Base-by-base conservation (phyloP, 257 asterid species). In the Solanum pinnatisectum region DNA sequence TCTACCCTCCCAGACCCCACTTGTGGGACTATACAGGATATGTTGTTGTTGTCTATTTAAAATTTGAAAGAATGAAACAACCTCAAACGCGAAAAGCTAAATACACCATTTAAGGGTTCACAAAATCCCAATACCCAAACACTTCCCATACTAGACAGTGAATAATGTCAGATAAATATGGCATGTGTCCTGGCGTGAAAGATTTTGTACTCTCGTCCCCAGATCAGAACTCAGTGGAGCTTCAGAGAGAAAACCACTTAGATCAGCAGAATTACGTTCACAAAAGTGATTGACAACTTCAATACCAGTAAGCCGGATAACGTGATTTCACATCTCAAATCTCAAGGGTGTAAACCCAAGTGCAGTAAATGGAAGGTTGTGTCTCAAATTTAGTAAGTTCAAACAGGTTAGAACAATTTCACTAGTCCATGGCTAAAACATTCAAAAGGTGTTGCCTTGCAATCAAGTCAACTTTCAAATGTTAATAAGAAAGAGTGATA, bases 401-500 rank as follows among this genome's bases (percentile, higher is more conserved):
- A 56, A 56, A 56, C 65, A 56, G 65, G 2, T 56, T 56, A 56
- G n/a, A 56, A 56, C 25, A 56, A 56, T 56, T 18, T 56, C 65
- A 56, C 84, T 27, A 79, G 83, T 74, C 49, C 11, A 36, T 36
- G 30, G 44, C 25, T 72, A 77, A 12, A 7, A 14, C 36, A 78
- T 78, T 27, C 37, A 42, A 6, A 42, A 25, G 63, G 37, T 78
- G 37, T 15, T 8, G 3, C 9, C 65, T 42, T 16, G 25, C 39
- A 79, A 79, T 44, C 32, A 79, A 79, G n/a, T 79, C 84, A 27
- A 40, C 16, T 35, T 56, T 27, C 10, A 37, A 68, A 85, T 37
- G 8, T 16, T 36, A 81, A 44, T 18, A 35, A 74, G 68, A 84
- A 78, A 87, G 44, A 11, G 30, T 9, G 49, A 79, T 92, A 97